Conservation (phyloP, 2,329 filamentous ascomycete genomes). For the Sclerotinia trifoliorum region DNA sequence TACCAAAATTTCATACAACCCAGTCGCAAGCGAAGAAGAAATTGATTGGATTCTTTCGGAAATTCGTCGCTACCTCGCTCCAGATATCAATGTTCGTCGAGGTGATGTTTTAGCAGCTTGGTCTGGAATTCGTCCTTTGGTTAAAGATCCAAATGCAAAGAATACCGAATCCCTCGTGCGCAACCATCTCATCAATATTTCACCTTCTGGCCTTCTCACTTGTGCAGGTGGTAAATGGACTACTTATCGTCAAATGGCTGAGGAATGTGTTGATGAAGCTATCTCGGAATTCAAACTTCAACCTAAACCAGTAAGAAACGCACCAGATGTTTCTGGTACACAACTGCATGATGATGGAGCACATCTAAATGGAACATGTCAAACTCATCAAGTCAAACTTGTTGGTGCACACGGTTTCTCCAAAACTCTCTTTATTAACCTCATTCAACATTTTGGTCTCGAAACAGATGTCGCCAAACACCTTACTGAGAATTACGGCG, state of each 20-base stretch:
- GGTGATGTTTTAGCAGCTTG: slow-evolving; percentile 87
- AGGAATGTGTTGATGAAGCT: slow-evolving; percentile 82
- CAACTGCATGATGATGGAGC: slow-evolving; percentile 69
- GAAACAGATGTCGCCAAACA: slow-evolving; percentile 92
- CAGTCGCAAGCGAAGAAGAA: slow-evolving; percentile 76
- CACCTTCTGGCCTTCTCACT: slow-evolving; percentile 76
- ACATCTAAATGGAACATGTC: slow-evolving; percentile 69
- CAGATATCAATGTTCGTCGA: slow-evolving; percentile 80
- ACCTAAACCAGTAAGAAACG: slow-evolving; percentile 55
- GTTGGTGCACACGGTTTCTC: slow-evolving; percentile 84
- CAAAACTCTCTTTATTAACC: slow-evolving; percentile 89
- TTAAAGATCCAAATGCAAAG: slow-evolving; percentile 80
- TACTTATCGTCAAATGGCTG: slow-evolving; percentile 89
- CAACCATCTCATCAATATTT: slow-evolving; percentile 79
- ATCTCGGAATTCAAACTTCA: slow-evolving; percentile 65
- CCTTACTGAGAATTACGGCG: slow-evolving; percentile 82
- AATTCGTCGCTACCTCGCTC: slow-evolving; percentile 76
- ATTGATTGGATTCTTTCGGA: slow-evolving; percentile 87
- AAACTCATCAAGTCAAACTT: slow-evolving; percentile 78
- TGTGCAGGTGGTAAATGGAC: slow-evolving; percentile 92
- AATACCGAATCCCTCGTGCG: slow-evolving; percentile 86
- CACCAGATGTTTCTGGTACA: slow-evolving; percentile 67
- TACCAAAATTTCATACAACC: slow-evolving; percentile 68
- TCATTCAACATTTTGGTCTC: slow-evolving; percentile 89
- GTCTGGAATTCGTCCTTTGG: slow-evolving; percentile 83